These are phyloP conservation scores for Solanum peruvianum DNA, from an alignment of 257 asterid species.

Conservation along the genomic window DNA sequence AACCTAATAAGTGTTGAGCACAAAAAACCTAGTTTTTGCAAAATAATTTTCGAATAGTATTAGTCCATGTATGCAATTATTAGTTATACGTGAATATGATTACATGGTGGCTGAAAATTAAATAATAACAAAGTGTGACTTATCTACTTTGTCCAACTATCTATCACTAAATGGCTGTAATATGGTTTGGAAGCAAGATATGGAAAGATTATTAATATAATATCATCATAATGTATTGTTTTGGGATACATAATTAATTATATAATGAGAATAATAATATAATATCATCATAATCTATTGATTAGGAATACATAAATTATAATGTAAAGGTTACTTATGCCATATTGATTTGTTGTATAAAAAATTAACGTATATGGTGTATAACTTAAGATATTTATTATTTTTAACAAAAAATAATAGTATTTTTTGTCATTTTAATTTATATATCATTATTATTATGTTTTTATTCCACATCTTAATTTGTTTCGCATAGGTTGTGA, in stretches of 20 bases:
- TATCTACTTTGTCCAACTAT: neutral
- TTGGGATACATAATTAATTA: neutral
- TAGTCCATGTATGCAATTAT: neutral
- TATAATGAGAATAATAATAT: neutral
- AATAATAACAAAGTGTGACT: neutral
- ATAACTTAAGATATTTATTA: too few species aligned
- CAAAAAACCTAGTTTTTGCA: neutral
- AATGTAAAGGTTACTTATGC: neutral
- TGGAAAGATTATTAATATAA: too few species aligned
- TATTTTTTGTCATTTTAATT: neutral
- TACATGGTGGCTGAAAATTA: neutral
- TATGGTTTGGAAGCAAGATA: neutral
- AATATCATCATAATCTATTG: neutral
- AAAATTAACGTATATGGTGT: neutral
- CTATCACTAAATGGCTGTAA: neutral
- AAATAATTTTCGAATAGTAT: neutral
- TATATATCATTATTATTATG: neutral
- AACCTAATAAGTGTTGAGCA: neutral
- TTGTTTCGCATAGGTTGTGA: neutral
- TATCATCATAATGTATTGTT: neutral
- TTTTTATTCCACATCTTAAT: neutral
- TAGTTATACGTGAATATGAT: neutral
- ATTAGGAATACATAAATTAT: neutral
- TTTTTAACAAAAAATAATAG: neutral
- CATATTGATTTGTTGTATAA: too few species aligned